These are phyloP conservation scores for Sarocladiaceae sp. DNA, from an alignment of 2,329 filamentous ascomycete genomes.

Conservation along the genomic window DNA sequence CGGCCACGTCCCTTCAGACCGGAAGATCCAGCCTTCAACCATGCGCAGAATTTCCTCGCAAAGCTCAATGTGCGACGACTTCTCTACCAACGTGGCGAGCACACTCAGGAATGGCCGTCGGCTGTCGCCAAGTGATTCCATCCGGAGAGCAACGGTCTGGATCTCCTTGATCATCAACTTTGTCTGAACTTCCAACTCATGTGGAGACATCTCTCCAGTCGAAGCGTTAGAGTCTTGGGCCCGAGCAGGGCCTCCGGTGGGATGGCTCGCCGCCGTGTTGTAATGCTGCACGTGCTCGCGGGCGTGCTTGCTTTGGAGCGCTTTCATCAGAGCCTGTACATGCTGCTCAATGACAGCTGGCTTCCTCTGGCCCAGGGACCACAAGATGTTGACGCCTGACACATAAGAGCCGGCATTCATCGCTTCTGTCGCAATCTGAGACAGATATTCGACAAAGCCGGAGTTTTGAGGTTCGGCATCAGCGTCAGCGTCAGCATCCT, in stretches of 20 bases:
- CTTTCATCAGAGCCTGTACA: constrained; percentile 84
- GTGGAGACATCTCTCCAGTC: constrained; percentile 54
- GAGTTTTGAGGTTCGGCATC: constrained; percentile 75
- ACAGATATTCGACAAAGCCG: constrained; percentile 80
- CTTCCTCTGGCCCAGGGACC: constrained; percentile 81
- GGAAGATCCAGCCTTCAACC: constrained; percentile 95
- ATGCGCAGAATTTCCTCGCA: constrained; percentile 91
- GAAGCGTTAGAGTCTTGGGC: constrained; percentile 31
- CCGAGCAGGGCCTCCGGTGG: constrained; percentile 39
- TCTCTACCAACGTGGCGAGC: constrained; percentile 88
- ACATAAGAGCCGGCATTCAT: constrained; percentile 76
- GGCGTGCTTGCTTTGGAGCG: constrained; percentile 82
- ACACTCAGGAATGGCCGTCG: constrained; percentile 91
- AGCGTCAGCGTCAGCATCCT: constrained; percentile 75
- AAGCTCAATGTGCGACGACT: constrained; percentile 78
- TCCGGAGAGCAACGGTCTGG: constrained; percentile 83
- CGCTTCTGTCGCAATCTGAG: constrained; percentile 79
- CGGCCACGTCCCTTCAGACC: constrained; percentile 89
- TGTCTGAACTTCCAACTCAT: constrained; percentile 84
- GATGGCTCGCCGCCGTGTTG: constrained; percentile 47
- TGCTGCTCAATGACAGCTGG: constrained; percentile 86
- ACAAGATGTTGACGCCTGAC: constrained; percentile 86
- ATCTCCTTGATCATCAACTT: constrained; percentile 92
- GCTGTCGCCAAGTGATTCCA: constrained; percentile 88
- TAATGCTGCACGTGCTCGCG: constrained; percentile 86